Percentiles rank a stretch among this genome's conserved stretches.
phyloP scores from a whole-genome alignment of 768 basidiomycete species.

The Phlebiopsis flavidoalba region DNA sequence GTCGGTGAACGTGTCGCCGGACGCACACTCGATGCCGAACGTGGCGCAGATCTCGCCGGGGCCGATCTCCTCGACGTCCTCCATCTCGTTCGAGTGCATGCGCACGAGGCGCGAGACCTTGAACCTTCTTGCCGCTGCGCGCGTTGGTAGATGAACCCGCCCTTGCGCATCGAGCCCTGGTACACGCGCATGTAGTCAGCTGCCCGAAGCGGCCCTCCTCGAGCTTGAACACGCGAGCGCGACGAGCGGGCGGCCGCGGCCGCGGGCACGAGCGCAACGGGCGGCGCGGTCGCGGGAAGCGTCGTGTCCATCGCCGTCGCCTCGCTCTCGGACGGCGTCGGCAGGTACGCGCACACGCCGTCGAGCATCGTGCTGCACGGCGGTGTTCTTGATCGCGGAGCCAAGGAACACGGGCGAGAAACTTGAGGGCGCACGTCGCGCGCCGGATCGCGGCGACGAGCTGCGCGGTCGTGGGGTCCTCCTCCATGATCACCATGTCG shows the following conservation, averaged over 20 bases:
- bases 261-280: conserved; percentile 76
- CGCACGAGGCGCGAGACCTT: conserved; percentile 94
- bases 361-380: conserved; percentile 91
- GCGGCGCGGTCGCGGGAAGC: conserved; percentile 58
- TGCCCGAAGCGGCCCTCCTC: conserved; percentile 98
- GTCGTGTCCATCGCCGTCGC: conserved; percentile 81
- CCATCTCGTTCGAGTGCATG: conserved; percentile 99
- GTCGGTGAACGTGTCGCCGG: conserved; percentile 97
- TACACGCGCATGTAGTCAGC: conserved; percentile 98
- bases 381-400: conserved; percentile 96
- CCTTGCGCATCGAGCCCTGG: conserved; percentile 88
- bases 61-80: conserved; percentile 92
- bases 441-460: conserved; percentile 85
- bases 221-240: conserved; percentile 96
- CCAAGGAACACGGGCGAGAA: conserved; percentile 97
- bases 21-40: conserved; percentile 97
- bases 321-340: conserved; percentile 76
- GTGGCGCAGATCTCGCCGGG: conserved; percentile 99
- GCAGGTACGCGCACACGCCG: conserved; percentile 93
- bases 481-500: conserved; percentile 85
- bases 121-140: conserved; percentile 91
- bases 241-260: conserved; percentile 82
- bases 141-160: conserved; percentile 85
- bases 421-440: conserved; percentile 81
- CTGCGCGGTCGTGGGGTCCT: conserved; percentile 64